Conservation (phyloP, 805 yeast species). For the Jamesozyma piceae region DNA sequence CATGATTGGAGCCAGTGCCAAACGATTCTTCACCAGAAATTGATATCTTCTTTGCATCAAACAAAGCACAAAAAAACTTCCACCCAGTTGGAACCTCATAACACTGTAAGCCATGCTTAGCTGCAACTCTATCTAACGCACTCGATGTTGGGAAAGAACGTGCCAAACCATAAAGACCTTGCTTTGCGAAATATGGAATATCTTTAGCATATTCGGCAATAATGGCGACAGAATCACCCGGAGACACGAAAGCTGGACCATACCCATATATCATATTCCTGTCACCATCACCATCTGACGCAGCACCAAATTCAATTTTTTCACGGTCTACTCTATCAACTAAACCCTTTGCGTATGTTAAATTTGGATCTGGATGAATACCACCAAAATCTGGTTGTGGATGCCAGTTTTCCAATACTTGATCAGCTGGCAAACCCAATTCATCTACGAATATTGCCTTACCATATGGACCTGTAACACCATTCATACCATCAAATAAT, state of each 20-base stretch:
- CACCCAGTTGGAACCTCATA: constrained; percentile 99
- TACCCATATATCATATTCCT: constrained; percentile 98
- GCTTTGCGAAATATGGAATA: constrained; percentile 82
- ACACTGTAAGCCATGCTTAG: constrained; percentile 56
- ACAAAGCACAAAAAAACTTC: constrained; percentile 95
- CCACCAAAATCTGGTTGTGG: constrained; percentile 97
- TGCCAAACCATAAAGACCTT: constrained; percentile 87
- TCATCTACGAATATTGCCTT: constrained; percentile 73
- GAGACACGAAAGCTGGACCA: constrained; percentile 84
- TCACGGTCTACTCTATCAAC: constrained; percentile 77
- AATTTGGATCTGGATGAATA: constrained; percentile 94
- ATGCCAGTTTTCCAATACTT: constrained; percentile 64
- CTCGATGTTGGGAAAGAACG: constrained; percentile 96
- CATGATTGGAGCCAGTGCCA: constrained; percentile 96
- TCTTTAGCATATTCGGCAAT: constrained; percentile 84
- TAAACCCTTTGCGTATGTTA: constrained; percentile 83
- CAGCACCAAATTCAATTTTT: constrained; percentile 89
- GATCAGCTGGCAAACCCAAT: constrained; percentile 58
- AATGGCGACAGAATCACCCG: constrained; percentile 97
- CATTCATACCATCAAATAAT: constrained; percentile 84
- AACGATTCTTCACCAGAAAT: constrained; percentile 98
- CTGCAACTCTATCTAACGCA: constrained; percentile 88
- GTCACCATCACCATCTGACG: constrained; percentile 99
- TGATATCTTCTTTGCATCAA: constrained; percentile 85
- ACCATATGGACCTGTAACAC: constrained; percentile 97